Conservation (phyloP, 2,329 filamentous ascomycete genomes). For the Boeremia exigua region DNA sequence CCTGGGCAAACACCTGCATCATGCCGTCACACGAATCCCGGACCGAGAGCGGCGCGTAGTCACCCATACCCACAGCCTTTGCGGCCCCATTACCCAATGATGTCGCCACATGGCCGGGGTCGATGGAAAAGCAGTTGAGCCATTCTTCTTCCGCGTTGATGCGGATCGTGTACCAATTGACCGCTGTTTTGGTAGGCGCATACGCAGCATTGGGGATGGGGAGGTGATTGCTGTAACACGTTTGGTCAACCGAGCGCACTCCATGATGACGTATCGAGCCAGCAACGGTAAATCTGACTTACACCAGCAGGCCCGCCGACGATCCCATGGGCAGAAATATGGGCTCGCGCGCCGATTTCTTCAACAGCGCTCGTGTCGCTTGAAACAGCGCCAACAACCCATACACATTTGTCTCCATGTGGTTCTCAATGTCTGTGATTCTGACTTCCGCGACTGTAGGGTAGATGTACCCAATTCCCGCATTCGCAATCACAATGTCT, state of each 20-base stretch:
- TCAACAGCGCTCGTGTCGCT: slow-evolving; percentile 16
- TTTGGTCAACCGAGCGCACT: not conserved
- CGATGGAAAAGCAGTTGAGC: slow-evolving; percentile 4
- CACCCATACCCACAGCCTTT: slow-evolving; percentile 3
- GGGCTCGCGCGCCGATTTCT: slow-evolving; percentile 9
- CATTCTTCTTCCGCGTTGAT: slow-evolving; percentile 4
- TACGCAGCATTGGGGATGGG: slow-evolving; percentile 5
- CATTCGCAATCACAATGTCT: slow-evolving; percentile 2
- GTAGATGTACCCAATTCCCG: not conserved
- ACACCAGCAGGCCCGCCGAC: slow-evolving; percentile 11
- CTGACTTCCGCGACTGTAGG: slow-evolving; percentile 7
- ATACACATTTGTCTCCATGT: slow-evolving; percentile 21
- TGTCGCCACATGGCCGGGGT: slow-evolving; percentile 9
- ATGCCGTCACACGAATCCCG: slow-evolving; percentile 3
- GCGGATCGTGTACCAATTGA: slow-evolving; percentile 4
- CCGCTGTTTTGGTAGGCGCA: slow-evolving; percentile 3
- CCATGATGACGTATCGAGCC: too few relatives aligned
- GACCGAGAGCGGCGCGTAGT: not conserved
- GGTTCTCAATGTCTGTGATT: slow-evolving; percentile 2
- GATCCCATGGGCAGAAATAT: slow-evolving; percentile 21
- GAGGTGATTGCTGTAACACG: not conserved
- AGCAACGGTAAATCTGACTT: too few relatives aligned
- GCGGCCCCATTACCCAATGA: not conserved
- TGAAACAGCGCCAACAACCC: slow-evolving; percentile 20
- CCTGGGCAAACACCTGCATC: slow-evolving; percentile 6